A percentile compares a stretch with the other conserved stretches of the same genome.
Conservation (phyloP, 257 asterid genomes). For the Buddleja alternifolia region DNA sequence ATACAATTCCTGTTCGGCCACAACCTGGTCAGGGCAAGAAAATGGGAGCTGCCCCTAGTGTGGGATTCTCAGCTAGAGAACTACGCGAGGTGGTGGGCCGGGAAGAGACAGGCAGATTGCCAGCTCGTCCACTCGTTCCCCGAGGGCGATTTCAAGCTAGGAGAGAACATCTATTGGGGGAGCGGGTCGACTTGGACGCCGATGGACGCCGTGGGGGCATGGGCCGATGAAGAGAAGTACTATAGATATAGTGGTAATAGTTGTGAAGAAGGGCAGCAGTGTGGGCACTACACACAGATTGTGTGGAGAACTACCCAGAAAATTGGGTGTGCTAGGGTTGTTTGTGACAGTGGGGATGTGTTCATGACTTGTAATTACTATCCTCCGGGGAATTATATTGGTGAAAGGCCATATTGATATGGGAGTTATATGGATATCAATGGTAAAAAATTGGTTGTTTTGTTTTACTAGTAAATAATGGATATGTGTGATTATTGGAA, state of each 20-base stretch:
- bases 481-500: no score
- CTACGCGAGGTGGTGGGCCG: conserved; percentile 79
- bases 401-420: conserved; percentile 60
- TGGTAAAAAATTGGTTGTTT: no score
- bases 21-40: conserved; percentile 68
- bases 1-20: conserved; percentile 67
- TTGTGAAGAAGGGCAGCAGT: conserved; percentile 56
- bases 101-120: conserved; percentile 55
- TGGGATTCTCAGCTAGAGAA: conserved; percentile 62
- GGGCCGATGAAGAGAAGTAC: conserved; percentile 80
- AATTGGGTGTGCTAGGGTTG: conserved; percentile 69
- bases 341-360: conserved; percentile 69
- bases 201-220: conserved; percentile 60
- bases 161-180: conserved; percentile 83
- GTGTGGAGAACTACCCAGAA: conserved; percentile 63
- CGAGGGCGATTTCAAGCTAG: conserved; percentile 61
- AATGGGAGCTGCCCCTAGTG: conserved; percentile 54
- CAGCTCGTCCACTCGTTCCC: conserved; percentile 59
- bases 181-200: conserved; percentile 68
- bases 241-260: conserved; percentile 48
- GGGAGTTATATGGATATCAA: neutral
- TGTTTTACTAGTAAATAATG: no score
- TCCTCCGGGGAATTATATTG: conserved; percentile 76
- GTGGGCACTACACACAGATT: conserved; percentile 87
- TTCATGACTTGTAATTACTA: conserved; percentile 81